phyloP scores from a whole-genome alignment of 2,329 filamentous ascomycete species.

The Rachicladosporium sp. region DNA sequence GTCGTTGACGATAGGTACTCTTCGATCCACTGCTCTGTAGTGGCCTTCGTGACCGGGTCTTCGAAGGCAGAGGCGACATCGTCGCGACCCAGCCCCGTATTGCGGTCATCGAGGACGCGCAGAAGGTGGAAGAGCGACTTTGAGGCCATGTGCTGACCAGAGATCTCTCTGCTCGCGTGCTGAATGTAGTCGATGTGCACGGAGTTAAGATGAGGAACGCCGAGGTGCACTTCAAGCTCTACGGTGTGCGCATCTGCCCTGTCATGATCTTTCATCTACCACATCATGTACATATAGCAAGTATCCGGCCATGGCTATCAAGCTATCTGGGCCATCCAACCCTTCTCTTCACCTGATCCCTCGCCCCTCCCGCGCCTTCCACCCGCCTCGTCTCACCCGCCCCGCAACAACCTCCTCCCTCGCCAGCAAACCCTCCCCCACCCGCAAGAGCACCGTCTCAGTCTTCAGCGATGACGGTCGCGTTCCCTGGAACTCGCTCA shows the following conservation, averaged over 20 bases:
- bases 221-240: too few species aligned
- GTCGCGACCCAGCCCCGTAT: constrained; percentile 32
- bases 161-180: too few species aligned
- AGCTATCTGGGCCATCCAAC: constrained; percentile 1
- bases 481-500: constrained; percentile 70
- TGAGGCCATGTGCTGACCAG: constrained; percentile 8
- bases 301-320: constrained; percentile 1
- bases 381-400: constrained; percentile 2
- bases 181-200: too few species aligned
- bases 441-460: constrained; percentile 59
- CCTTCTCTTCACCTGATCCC: constrained; percentile 4
- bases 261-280: too few species aligned
- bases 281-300: too few species aligned
- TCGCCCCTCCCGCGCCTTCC: constrained; percentile 1
- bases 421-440: constrained; percentile 21
- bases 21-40: constrained; percentile 32
- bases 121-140: constrained; percentile 29
- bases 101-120: constrained; percentile 32
- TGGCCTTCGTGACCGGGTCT: constrained; percentile 27
- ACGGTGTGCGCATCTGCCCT: too few species aligned
- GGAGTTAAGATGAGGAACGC: too few species aligned
- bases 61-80: constrained; percentile 38
- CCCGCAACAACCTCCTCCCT: constrained; percentile 7
- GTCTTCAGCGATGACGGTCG: constrained; percentile 76
- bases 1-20: constrained; percentile 35